Percentiles rank a stretch among this genome's conserved stretches.
Conservation (phyloP, 768 basidiomycete genomes). For the Lactifluus hygrophoroides region DNA sequence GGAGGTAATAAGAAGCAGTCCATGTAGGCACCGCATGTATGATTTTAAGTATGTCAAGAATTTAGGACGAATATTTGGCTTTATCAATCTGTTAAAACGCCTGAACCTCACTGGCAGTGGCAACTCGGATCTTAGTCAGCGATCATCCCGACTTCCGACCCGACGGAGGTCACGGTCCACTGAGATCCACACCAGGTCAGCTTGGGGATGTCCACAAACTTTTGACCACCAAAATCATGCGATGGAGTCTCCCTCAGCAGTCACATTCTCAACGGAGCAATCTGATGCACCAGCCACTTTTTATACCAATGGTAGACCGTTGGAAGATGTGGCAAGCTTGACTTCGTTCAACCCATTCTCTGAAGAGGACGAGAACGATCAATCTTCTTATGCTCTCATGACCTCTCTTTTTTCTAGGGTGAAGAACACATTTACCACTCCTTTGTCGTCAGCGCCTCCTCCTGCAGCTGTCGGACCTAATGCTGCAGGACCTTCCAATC, state of each 20-base stretch:
- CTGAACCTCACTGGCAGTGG: too few species aligned
- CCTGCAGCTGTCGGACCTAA: constrained; percentile 27
- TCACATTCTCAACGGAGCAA: constrained; percentile 28
- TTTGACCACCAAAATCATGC: constrained; percentile 1
- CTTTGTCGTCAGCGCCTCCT: constrained; percentile 45
- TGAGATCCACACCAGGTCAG: not conserved
- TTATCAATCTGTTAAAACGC: not conserved
- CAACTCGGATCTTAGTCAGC: not conserved
- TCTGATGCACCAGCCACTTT: constrained; percentile 43
- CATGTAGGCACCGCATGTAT: too few species aligned
- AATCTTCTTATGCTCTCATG: constrained; percentile 78
- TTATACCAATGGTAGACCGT: constrained; percentile 48
- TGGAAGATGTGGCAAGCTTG: constrained; percentile 58
- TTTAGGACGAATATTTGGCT: not conserved
- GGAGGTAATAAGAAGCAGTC: too few species aligned
- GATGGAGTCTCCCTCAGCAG: constrained; percentile 11
- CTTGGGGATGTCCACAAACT: not conserved
- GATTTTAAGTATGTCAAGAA: not conserved
- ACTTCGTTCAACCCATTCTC: constrained; percentile 89
- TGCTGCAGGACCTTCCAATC: constrained; percentile 25
- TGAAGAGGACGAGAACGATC: constrained; percentile 88
- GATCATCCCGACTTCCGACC: not conserved
- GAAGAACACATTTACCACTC: constrained; percentile 68
- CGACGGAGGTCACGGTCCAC: not conserved
- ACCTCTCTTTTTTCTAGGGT: constrained; percentile 73